Conservation (phyloP, 2,329 filamentous ascomycete genomes). For the Colletotrichum horii region DNA sequence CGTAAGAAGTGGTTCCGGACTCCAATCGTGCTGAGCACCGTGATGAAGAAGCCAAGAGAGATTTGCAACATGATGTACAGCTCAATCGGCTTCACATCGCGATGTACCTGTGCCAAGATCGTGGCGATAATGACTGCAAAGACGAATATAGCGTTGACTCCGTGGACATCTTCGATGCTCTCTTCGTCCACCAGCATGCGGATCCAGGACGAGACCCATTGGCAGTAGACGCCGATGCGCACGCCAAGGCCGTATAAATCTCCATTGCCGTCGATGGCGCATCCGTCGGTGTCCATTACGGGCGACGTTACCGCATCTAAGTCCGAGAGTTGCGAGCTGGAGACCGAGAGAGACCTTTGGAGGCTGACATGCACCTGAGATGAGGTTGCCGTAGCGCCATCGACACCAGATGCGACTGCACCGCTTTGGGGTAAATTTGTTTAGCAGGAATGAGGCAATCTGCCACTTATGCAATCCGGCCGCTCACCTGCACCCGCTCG, state of each 20-base stretch:
- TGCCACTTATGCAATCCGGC: background rate
- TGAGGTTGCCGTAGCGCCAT: background rate
- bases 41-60: background rate
- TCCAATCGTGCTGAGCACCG: background rate
- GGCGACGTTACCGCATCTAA: background rate
- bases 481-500: background rate
- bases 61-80: background rate
- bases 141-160: background rate
- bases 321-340: background rate
- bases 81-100: background rate
- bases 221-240: background rate
- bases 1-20: background rate
- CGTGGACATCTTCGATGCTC: background rate
- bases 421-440: background rate
- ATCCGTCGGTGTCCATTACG: background rate
- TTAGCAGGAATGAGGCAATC: background rate
- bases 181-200: background rate
- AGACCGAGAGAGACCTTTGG: background rate
- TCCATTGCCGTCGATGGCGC: background rate
- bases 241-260: slow-evolving; percentile 1
- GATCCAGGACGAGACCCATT: background rate
- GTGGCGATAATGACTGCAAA: background rate
- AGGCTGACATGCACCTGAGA: background rate
- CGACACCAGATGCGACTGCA: background rate
- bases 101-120: background rate